Evolutionary conservation across 1,284 basidiomycete genomes (phyloP).

Genomic region (Exsudoporus floridanus): DNA sequence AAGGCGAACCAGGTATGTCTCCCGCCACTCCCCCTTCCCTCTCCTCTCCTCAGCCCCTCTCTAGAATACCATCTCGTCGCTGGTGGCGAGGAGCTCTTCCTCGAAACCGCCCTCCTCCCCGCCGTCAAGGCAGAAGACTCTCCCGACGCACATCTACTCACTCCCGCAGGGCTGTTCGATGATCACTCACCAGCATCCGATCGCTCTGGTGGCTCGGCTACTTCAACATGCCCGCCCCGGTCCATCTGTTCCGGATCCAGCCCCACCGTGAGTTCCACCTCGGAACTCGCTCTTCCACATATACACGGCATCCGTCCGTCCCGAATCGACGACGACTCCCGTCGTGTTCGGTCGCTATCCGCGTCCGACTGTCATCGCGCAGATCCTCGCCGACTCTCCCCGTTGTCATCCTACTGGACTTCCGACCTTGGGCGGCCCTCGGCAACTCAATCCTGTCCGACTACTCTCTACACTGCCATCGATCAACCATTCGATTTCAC

Average conservation of each 20-base stretch:
- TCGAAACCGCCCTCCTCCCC: conserved; percentile 47
- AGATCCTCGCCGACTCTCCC: conserved; percentile 37
- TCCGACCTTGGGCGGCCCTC: conserved; percentile 28
- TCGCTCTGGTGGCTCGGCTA: conserved; percentile 30
- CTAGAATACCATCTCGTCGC: conserved; percentile 66
- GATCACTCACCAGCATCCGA: conserved; percentile 37
- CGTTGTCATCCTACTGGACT: conserved; percentile 34
- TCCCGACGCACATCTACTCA: conserved; percentile 38
- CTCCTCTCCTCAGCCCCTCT: conserved; percentile 23
- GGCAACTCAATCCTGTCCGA: conserved; percentile 31
- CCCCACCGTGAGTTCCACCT: conserved; percentile 21
- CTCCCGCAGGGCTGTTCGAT: conserved; percentile 34
- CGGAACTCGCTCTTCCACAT: conserved; percentile 32
- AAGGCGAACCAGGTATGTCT: conserved; percentile 65
- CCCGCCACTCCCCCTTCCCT: not conserved
- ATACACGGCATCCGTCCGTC: conserved; percentile 21
- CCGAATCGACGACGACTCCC: conserved; percentile 29
- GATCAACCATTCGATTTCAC: conserved; percentile 20
- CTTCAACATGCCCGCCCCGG: conserved; percentile 29
- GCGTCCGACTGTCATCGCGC: conserved; percentile 28
- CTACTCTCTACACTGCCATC: conserved; percentile 27
- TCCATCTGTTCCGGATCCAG: conserved; percentile 29
- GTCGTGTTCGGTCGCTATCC: conserved; percentile 35
- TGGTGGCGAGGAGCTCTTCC: conserved; percentile 67
- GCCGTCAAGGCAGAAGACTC: conserved; percentile 52